These are phyloP conservation scores for Larix kaempferi DNA, from an alignment of 75 land plant species.

Conservation along the genomic window DNA sequence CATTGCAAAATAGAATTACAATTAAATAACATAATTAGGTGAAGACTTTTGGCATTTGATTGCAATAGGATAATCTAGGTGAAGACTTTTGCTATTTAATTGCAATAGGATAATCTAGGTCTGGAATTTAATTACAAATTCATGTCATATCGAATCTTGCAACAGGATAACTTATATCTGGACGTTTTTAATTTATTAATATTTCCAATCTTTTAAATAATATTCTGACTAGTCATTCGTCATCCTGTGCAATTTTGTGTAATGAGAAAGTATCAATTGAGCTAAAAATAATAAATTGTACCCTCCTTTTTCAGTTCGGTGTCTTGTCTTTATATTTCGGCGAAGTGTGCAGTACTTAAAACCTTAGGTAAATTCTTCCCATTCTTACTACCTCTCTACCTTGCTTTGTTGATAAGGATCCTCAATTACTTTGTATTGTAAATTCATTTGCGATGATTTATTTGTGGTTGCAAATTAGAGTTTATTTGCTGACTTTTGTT, in stretches of 20 bases:
- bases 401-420: not conserved
- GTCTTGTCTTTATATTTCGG: slow-evolving; percentile 60
- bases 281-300: not conserved
- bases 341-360: slow-evolving; percentile 42
- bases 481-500: not conserved
- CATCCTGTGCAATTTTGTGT: not conserved
- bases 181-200: not conserved
- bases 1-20: not conserved
- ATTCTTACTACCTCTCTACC: not conserved
- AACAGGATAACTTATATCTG: not conserved
- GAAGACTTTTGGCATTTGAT: not conserved
- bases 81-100: too few species aligned
- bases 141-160: not conserved
- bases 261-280: slow-evolving; percentile 1
- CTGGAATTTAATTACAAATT: not conserved
- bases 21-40: too few species aligned
- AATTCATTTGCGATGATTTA: not conserved
- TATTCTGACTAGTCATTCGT: not conserved
- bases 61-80: not conserved
- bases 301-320: slow-evolving; percentile 43
- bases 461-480: not conserved
- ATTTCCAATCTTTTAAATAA: not conserved
- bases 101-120: not conserved
- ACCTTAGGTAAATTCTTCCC: slow-evolving; percentile 43
- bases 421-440: not conserved